Conservation (phyloP, 352 stramenopile species). For the Pythium diclinum region DNA sequence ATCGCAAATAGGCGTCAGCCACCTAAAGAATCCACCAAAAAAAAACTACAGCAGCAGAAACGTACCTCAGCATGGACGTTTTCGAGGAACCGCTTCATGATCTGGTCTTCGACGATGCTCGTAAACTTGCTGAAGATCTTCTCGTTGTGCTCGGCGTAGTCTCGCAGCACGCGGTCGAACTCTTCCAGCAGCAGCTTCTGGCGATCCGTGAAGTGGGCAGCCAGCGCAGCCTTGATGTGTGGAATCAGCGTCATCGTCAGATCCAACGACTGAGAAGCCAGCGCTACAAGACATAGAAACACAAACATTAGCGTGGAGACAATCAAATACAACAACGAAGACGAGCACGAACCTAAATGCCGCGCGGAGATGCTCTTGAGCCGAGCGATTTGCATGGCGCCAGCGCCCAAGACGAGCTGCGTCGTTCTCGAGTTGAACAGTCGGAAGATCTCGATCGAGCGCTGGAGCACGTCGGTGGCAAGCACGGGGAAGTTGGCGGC, state of each 20-base stretch:
- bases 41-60: slow-evolving; percentile 4
- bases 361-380: slow-evolving; percentile 96
- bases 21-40: neutral
- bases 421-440: slow-evolving; percentile 96
- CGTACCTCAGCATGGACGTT: slow-evolving; percentile 64
- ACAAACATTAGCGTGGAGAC: neutral
- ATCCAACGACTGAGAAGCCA: slow-evolving; percentile 95
- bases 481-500: slow-evolving; percentile 93
- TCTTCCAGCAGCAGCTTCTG: slow-evolving; percentile 96
- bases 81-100: slow-evolving; percentile 92
- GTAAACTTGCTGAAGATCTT: slow-evolving; percentile 98
- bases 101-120: slow-evolving; percentile 95
- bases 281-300: slow-evolving; percentile 37
- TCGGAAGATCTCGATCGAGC: slow-evolving; percentile 90
- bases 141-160: slow-evolving; percentile 96
- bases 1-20: slow-evolving; percentile 12
- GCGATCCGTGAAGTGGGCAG: slow-evolving; percentile 92
- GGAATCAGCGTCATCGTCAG: slow-evolving; percentile 93
- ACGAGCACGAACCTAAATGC: slow-evolving; percentile 74
- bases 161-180: slow-evolving; percentile 93
- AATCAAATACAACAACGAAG: neutral
- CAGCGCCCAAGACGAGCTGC: slow-evolving; percentile 94
- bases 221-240: slow-evolving; percentile 94
- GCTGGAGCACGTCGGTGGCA: slow-evolving; percentile 92
- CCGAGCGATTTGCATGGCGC: slow-evolving; percentile 94